phyloP scores from a whole-genome alignment of 108 stramenopile species.

The Nitzschia sp. region DNA sequence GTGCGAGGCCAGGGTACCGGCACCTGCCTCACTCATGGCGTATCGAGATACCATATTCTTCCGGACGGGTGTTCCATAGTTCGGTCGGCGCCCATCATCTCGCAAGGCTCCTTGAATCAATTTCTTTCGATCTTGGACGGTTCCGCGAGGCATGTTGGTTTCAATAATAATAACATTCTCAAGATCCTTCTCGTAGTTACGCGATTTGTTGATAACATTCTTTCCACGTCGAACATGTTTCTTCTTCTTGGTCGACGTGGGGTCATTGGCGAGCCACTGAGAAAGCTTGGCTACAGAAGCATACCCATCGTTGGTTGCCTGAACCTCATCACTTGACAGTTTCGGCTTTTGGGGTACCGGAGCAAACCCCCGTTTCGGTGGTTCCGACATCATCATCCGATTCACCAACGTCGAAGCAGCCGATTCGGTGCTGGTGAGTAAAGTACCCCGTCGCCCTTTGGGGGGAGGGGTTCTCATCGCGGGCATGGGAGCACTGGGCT shows the following conservation, averaged over 20 bases:
- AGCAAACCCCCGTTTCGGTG: background rate
- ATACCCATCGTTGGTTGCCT: conserved; percentile 73
- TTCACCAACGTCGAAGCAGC: conserved; percentile 3
- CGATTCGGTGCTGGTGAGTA: background rate
- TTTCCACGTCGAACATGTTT: conserved; percentile 60
- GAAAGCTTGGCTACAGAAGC: conserved; percentile 78
- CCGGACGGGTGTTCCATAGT: no score
- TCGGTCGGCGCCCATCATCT: no score
- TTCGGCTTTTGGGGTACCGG: conserved; percentile 6
- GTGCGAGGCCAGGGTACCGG: background rate
- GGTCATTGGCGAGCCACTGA: conserved; percentile 74
- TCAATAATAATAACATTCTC: conserved; percentile 45
- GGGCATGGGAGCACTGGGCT: background rate
- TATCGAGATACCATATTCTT: conserved; percentile 5
- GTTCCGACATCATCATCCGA: conserved; percentile 11
- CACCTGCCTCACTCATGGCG: conserved; percentile 31
- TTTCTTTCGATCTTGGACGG: conserved; percentile 34
- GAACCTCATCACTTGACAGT: conserved; percentile 45
- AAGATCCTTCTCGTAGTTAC: conserved; percentile 63
- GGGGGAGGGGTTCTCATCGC: conserved; percentile 7
- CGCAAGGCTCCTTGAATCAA: conserved; percentile 35
- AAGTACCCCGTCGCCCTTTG: background rate
- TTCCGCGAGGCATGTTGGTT: conserved; percentile 32
- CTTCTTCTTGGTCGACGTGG: conserved; percentile 68
- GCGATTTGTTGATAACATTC: conserved; percentile 71